Evolutionary conservation across 305 asterid species (phyloP), one percentile per base, ranked within the genome.

Genomic region (Fraxinus xanthoxyloides): DNA sequence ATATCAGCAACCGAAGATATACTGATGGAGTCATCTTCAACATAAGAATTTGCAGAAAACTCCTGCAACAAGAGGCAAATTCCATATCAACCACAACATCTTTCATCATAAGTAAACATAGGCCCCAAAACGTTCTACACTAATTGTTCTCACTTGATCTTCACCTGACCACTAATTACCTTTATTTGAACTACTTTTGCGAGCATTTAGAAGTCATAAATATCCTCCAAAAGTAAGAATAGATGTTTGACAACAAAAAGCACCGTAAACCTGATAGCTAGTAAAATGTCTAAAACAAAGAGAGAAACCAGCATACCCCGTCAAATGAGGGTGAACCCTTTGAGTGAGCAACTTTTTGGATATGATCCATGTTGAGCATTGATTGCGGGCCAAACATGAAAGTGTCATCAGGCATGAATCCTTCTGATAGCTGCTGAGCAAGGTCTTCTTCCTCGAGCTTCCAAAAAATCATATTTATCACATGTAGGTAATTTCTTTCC

Each of bases 361-460:
- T 80, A 85, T 90, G 90, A 84, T 93, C 92, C 88, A 90, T 85
- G 83, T 88, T 89, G 70, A 89, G 90, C 87, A 90, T 87, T 76
- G 96, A 87, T 89, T 92, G 92, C 10, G 91, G 89, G 75, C 92
- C 96, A 81, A 92, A 94, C 87, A 92, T 83, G 86, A 95, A 92
- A 63, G 92, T 89, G 59, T 96, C 99, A 84, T 96, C 99, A 26
- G 97, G 97, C 21, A 87, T 89, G 82, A 92, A 96, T 82, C 83
- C 92, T 86, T 94, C 98, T 0, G 94, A 90, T 21, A 96, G 91
- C 86, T 92, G 93, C 87, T 89, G 87, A 21, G 86, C 82, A 32
- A 96, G 78, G 28, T 94, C 96, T 38, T 93, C 98, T 12, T 80
- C 84, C 89, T 88, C 97, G 80, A 90, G 74, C 99, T 95, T 79